Base-by-base conservation (phyloP, 1,139 yeast species). In the Scheffersomyces titani region DNA sequence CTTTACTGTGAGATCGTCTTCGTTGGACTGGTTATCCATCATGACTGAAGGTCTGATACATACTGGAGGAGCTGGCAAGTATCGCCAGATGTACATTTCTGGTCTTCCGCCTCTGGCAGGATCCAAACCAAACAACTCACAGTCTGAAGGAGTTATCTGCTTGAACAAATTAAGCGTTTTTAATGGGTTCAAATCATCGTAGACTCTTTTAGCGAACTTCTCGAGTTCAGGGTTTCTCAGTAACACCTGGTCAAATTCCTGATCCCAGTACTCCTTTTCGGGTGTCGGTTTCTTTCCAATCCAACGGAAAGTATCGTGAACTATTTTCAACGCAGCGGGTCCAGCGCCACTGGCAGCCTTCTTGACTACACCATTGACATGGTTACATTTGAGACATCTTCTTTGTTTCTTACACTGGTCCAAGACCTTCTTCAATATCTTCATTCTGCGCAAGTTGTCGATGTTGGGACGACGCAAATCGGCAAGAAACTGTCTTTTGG, bases 1-100 rank as follows among this genome's bases (percentile, higher is more conserved):
- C 70, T 96, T 96, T 40, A 93, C 98, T 0, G 99, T 96, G 63
- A 96, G 80, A 74, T 96, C 99, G 73, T 96, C 99, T 77, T 96
- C 99, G 73, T 96, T 96, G 46, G 96, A 89, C 51, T 93, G 92
- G 58, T 94, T 97, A 70, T 92, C 96, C 92, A 92, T 92, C 80
- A 86, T 81, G 45, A 96, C 98, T 6, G 98, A 93, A 1, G 99
- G 99, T 65, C 99, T 86, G 56, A 96, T 94, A 80, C 99, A 96
- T 21, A 96, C 98, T 0, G 99, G 99, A 0, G 99, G 99, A 0
- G 98, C 99, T 0, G 99, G 99, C 55, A 96, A 81, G 70, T 93
- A 96, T 67, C 97, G 84, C 99, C 99, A 96, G 51, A 96, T 85
- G 71, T 93, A 94, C 84, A 90, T 92, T 73, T 94, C 99, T 1